Evolutionary conservation across 306 rosid genomes (phyloP), one percentile per base, ranked within the genome.

Genomic region (Pterocarpus macrocarpus): DNA sequence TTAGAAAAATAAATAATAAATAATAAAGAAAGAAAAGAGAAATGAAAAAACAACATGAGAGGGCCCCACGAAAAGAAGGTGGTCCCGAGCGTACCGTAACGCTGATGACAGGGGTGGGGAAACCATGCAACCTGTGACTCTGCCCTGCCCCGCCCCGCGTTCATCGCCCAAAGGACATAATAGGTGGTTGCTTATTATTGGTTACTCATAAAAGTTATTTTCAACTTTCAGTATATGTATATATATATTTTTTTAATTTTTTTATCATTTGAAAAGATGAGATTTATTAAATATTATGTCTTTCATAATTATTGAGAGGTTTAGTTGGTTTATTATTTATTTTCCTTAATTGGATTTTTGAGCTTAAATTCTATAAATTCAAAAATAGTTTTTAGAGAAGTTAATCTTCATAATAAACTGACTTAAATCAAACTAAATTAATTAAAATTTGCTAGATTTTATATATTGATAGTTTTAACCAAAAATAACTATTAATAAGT

Each of bases 151-250:
- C 14, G 34, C 10, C 53, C 78, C 76, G 39, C 76, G 17, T 62
- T 66, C 47, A 14, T 22, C 76, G 72, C 72, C 1, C 47, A 41
- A 15, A 69, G 13, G 35, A 32, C 45, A 9, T n/a, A 28, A 74
- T 62, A 75, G 30, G 35, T 41, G 84, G 13, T n/a, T 3, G n/a
- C 59, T 64, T 64, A 33, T 41, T 39, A 76, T 76, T 83, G 75
- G 78, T 4, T n/a, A 61, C 2, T 10, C 14, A 1, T 8, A 8
- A 22, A 38, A 3, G 36, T 6, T 6, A 30, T 0, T 52, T 43
- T 41, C 53, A 9, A 15, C 58, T 14, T 15, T 15, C 22, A 14
- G 4, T 22, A 22, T 22, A 22, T 22, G 1, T 22, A 62, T 4
- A 4, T 12, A 32, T 10, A 30, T 22, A n/a, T n/a, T n/a, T 15